Evolutionary conservation across 768 basidiomycete genomes (phyloP), one percentile per base, ranked within the genome.

Genomic region (Boletus rubropictus): DNA sequence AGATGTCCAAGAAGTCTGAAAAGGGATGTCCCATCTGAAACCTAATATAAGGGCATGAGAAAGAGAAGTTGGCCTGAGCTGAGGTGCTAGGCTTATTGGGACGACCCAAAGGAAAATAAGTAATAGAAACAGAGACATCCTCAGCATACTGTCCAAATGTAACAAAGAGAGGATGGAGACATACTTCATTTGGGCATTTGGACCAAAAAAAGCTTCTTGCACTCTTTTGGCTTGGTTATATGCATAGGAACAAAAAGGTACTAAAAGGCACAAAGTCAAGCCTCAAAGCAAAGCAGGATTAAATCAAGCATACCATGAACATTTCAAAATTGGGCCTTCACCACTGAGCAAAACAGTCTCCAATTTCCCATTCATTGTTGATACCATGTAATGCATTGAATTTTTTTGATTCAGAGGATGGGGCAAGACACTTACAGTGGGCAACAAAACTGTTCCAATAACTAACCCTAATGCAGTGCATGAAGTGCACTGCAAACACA

Each of bases 311-410:
- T 56, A 95, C 94, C 87, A 96, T 94, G 69, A 98, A 98, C 0
- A 91, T 94, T 72, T 99, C 96, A 57, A 96, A 99, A 62, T 96
- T 96, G 0, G 95, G 95, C 40, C 96, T 72, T 87, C 89, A 99
- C 94, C 95, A 99, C 63, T 94, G 92, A 0, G 91, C 91, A n/a
- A 98, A 74, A 57, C 91, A 93, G 56, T 98, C 94, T 1, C 88
- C 88, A 31, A 97, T 91, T 66, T 94, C 88, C 96, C 96, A 99
- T 35, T 93, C 90, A 43, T 88, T 88, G 58, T 84, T 84, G 17
- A 84, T 78, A 0, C 83, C 86, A 50, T 89, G 85, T 0, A 80
- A 77, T 25, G 79, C 74, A 67, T 86, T 82, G 62, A 87, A 89
- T 46, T 89, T 86, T n/a, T 70, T 68, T 67, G 77, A 85, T 45